phyloP scores from a whole-genome alignment of 352 stramenopile species.

The Proteromonas lacertae region DNA sequence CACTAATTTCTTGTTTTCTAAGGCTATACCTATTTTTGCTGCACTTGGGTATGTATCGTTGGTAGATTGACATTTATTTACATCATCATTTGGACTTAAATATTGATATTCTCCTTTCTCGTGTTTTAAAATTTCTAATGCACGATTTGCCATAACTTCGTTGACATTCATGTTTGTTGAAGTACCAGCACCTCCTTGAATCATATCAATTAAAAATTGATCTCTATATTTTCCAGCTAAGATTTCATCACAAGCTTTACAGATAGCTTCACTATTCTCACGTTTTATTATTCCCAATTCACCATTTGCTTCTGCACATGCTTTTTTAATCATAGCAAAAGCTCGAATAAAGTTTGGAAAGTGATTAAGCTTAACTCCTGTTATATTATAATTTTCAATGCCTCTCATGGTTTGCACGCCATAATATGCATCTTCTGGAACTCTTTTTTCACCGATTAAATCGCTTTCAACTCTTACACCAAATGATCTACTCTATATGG shows the following conservation, averaged over 20 bases:
- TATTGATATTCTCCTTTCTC: too few relatives aligned
- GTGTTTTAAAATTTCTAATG: slow-evolving; percentile 28
- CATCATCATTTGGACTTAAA: slow-evolving; percentile 88
- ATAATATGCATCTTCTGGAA: slow-evolving; percentile 41
- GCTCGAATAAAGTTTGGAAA: slow-evolving; percentile 44
- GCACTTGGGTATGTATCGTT: slow-evolving; percentile 85
- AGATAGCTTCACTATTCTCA: slow-evolving; percentile 23
- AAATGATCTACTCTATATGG: too few relatives aligned
- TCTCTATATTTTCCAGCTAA: slow-evolving; percentile 55
- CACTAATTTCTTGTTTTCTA: slow-evolving; percentile 34
- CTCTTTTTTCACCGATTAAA: slow-evolving; percentile 31
- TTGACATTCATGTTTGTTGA: slow-evolving; percentile 94
- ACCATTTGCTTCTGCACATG: slow-evolving; percentile 26
- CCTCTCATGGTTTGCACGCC: slow-evolving; percentile 73
- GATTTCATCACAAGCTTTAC: slow-evolving; percentile 38
- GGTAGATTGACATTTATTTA: slow-evolving; percentile 75
- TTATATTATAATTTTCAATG: slow-evolving; percentile 16
- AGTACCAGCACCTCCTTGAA: slow-evolving; percentile 67
- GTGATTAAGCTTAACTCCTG: neutral
- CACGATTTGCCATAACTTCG: slow-evolving; percentile 63
- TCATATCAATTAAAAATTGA: slow-evolving; percentile 64
- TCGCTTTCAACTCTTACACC: neutral
- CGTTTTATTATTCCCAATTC: slow-evolving; percentile 20
- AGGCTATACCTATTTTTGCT: slow-evolving; percentile 69
- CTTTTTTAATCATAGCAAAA: slow-evolving; percentile 32